These are phyloP conservation scores for Drechslerella dactyloides DNA, from an alignment of 2,329 filamentous ascomycete species.

Conservation along the genomic window DNA sequence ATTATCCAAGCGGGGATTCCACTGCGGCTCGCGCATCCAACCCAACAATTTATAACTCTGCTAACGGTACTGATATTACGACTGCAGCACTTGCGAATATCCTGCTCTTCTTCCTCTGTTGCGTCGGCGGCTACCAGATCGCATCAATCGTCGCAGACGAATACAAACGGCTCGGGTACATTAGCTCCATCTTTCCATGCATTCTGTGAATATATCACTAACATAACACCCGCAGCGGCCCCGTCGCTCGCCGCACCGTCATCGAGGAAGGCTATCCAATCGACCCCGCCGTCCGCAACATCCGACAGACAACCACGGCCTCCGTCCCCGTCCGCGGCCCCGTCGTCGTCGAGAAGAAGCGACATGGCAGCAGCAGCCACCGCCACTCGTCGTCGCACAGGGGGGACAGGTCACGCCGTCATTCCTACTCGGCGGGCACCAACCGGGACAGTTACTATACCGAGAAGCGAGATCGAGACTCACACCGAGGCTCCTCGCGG, in stretches of 20 bases:
- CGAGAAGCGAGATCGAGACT: too few species aligned
- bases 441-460: slow-evolving; percentile 30
- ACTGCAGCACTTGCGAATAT: slow-evolving; percentile 34
- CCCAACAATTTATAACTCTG: too few species aligned
- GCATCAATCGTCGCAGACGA: slow-evolving; percentile 37
- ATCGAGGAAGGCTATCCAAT: slow-evolving; percentile 46
- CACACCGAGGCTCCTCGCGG: too few species aligned
- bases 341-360: slow-evolving; percentile 34
- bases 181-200: background rate
- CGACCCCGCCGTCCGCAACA: slow-evolving; percentile 36
- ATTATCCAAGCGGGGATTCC: too few species aligned
- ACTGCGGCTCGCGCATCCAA: too few species aligned
- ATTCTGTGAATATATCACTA: background rate
- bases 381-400: background rate
- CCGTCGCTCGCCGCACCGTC: slow-evolving; percentile 44
- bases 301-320: slow-evolving; percentile 42
- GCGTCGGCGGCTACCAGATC: slow-evolving; percentile 24
- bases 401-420: slow-evolving; percentile 24
- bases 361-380: slow-evolving; percentile 20
- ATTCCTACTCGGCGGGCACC: slow-evolving; percentile 29
- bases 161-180: slow-evolving; percentile 39
- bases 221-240: slow-evolving; percentile 23
- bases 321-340: slow-evolving; percentile 28
- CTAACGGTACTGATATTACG: slow-evolving; percentile 2
- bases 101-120: slow-evolving; percentile 37